These are phyloP conservation scores for Tuber magnatum DNA, from an alignment of 495 filamentous ascomycete species.

Conservation along the genomic window DNA sequence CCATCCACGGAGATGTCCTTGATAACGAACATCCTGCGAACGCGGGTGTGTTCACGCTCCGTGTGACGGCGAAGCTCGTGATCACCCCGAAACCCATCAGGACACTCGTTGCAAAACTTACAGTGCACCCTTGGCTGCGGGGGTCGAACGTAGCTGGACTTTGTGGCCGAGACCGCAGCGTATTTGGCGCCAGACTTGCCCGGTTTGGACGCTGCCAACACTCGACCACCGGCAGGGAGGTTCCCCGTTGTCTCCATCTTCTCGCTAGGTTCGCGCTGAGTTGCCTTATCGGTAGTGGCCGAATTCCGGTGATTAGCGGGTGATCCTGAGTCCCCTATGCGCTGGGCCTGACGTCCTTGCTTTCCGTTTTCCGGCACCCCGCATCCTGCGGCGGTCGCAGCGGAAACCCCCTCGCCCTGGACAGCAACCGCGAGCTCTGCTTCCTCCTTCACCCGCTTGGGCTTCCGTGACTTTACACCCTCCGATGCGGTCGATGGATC, in stretches of 20 bases:
- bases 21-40: conserved; percentile 69
- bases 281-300: conserved; percentile 7
- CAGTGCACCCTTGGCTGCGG: conserved; percentile 71
- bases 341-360: conserved; percentile 2
- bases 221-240: not conserved
- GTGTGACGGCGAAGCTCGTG: conserved; percentile 86
- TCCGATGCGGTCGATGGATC: not conserved
- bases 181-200: conserved; percentile 25
- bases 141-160: conserved; percentile 62
- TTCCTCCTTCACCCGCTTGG: conserved; percentile 24
- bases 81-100: conserved; percentile 83
- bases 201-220: conserved; percentile 25
- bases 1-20: conserved; percentile 52
- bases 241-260: not conserved
- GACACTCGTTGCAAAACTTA: conserved; percentile 63
- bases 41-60: conserved; percentile 66
- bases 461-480: conserved; percentile 22
- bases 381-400: not conserved
- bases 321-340: not conserved
- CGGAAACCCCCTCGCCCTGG: not conserved
- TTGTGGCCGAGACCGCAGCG: conserved; percentile 9
- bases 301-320: conserved; percentile 1
- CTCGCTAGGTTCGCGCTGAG: not conserved
- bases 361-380: not conserved
- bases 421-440: not conserved